These are phyloP conservation scores for Pyrenula massariospora DNA, from an alignment of 495 filamentous ascomycete genomes.

Conservation along the genomic window DNA sequence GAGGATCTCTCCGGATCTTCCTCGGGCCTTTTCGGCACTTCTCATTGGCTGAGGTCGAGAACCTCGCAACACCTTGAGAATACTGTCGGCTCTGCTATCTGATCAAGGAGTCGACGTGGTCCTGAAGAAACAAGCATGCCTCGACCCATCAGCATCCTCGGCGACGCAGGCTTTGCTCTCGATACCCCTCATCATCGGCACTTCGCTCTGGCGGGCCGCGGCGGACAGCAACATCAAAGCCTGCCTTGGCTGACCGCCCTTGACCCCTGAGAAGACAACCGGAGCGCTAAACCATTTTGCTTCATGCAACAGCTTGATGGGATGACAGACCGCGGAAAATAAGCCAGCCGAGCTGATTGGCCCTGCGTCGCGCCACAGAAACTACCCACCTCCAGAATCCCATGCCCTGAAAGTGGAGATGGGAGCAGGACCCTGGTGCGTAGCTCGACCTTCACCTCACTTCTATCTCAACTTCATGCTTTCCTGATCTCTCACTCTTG, in stretches of 20 bases:
- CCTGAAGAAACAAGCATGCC: too few species aligned
- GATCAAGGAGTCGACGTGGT: too few species aligned
- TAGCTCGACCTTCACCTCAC: neutral
- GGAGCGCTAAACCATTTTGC: neutral
- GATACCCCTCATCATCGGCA: neutral
- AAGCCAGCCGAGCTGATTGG: neutral
- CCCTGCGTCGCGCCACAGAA: neutral
- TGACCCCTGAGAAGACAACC: too few species aligned
- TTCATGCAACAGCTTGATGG: neutral
- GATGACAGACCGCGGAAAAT: neutral
- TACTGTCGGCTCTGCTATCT: too few species aligned
- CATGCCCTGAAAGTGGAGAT: neutral
- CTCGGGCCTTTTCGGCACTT: too few species aligned
- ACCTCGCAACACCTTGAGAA: too few species aligned
- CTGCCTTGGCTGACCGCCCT: neutral
- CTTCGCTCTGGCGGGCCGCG: neutral
- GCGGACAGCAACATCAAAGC: neutral
- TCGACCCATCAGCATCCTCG: too few species aligned
- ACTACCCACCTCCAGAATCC: neutral
- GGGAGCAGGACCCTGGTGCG: neutral
- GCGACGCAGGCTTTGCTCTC: neutral
- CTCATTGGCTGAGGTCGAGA: too few species aligned
- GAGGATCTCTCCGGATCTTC: too few species aligned
- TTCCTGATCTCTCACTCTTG: neutral
- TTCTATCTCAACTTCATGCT: neutral